These are phyloP conservation scores for Backusella westeae DNA, from an alignment of 192 early-diverging fungal genomes.

Conservation along the genomic window DNA sequence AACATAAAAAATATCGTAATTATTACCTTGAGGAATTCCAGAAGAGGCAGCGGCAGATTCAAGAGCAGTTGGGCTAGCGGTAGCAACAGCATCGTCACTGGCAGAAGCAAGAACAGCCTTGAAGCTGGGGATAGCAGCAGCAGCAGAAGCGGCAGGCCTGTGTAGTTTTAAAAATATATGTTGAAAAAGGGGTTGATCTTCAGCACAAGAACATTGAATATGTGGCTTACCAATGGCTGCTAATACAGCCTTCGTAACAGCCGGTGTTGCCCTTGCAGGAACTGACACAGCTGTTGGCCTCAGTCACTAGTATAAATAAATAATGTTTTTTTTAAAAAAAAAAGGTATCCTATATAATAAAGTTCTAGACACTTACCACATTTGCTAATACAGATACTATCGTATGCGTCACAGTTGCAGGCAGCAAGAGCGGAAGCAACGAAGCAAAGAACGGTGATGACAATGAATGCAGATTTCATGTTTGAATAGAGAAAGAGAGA, in stretches of 20 bases:
- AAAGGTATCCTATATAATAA: not conserved
- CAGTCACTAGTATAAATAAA: not conserved
- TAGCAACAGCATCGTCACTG: not conserved
- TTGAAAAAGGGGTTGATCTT: not conserved
- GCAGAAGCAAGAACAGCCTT: not conserved
- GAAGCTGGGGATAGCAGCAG: not conserved
- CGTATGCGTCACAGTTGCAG: slow-evolving; percentile 6
- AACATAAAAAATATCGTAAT: not conserved
- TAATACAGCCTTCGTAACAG: slow-evolving; percentile 10
- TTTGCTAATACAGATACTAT: not conserved
- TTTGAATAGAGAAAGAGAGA: not conserved
- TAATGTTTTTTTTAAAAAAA: not conserved
- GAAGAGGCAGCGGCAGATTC: not conserved
- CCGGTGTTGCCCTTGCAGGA: slow-evolving; percentile 6
- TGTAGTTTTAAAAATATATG: not conserved
- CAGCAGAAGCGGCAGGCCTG: not conserved
- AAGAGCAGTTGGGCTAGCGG: not conserved
- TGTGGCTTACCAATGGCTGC: not conserved
- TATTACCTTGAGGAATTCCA: not conserved
- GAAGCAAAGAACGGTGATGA: not conserved
- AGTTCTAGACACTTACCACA: slow-evolving; percentile 9
- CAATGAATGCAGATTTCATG: slow-evolving; percentile 8
- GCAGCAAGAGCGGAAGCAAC: not conserved
- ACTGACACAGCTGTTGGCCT: slow-evolving; percentile 12
- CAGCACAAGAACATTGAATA: not conserved